A percentile compares a stretch with the other conserved stretches of the same genome.
Conservation (phyloP, 108 stramenopile genomes). For the Cyclotella sp. region DNA sequence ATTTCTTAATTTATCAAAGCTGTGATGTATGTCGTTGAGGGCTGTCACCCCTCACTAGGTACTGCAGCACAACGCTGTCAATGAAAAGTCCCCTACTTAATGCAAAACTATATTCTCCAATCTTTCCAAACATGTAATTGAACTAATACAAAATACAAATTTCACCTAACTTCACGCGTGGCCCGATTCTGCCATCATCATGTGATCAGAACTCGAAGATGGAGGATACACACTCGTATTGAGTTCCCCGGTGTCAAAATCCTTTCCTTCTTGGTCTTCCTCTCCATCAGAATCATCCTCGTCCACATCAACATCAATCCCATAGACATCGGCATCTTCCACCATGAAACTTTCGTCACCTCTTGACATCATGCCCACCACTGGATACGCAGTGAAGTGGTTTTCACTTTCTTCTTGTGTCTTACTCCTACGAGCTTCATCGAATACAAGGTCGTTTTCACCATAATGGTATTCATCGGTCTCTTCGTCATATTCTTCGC, state of each 20-base stretch:
- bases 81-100: background rate
- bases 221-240: slow-evolving; percentile 13
- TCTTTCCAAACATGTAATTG: background rate
- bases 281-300: slow-evolving; percentile 32
- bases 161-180: background rate
- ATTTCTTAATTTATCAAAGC: no score
- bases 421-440: slow-evolving; percentile 43
- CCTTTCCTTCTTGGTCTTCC: slow-evolving; percentile 36
- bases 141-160: slow-evolving; percentile 14
- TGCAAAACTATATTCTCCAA: slow-evolving; percentile 5
- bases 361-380: background rate
- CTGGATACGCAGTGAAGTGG: background rate
- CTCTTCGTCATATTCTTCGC: slow-evolving; percentile 45
- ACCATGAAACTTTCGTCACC: slow-evolving; percentile 40
- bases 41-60: no score
- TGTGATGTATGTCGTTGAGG: no score
- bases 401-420: slow-evolving; percentile 33
- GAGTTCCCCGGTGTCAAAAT: slow-evolving; percentile 49
- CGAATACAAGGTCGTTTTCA: slow-evolving; percentile 51
- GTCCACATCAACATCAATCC: slow-evolving; percentile 11
- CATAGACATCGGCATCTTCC: slow-evolving; percentile 32
- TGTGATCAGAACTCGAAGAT: background rate
- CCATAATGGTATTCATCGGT: slow-evolving; percentile 53
- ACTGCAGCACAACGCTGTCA: background rate
- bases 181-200: background rate